These are phyloP conservation scores for Fraxinus sp. DNA, from an alignment of 305 asterid genomes.

Conservation along the genomic window DNA sequence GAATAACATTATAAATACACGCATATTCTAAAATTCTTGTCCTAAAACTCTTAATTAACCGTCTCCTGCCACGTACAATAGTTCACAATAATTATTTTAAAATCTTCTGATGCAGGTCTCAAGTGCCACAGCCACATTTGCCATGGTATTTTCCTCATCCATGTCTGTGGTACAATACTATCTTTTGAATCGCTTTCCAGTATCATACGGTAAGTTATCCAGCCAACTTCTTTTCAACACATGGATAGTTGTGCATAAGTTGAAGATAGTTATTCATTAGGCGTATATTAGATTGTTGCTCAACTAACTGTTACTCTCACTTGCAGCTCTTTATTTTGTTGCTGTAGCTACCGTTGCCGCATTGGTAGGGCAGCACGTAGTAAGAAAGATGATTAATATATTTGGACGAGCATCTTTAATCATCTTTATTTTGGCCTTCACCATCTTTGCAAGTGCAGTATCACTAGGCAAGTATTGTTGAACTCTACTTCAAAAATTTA, in stretches of 20 bases:
- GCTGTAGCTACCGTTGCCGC: slow-evolving; percentile 66
- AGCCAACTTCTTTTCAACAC: not conserved
- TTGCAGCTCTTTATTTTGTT: slow-evolving; percentile 63
- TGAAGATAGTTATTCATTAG: not conserved
- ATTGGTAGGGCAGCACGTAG: slow-evolving; percentile 60
- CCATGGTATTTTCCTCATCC: slow-evolving; percentile 70
- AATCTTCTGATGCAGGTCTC: slow-evolving; percentile 46
- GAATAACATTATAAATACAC: not conserved
- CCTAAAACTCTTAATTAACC: not conserved
- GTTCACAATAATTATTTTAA: not conserved
- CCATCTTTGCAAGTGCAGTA: slow-evolving; percentile 56
- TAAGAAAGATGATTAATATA: slow-evolving; percentile 51
- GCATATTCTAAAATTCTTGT: not conserved
- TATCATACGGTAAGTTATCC: slow-evolving; percentile 48
- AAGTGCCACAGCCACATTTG: slow-evolving; percentile 73
- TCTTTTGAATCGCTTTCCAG: slow-evolving; percentile 65
- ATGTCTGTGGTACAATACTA: slow-evolving; percentile 74
- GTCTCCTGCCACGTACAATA: not conserved
- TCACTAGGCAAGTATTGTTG: slow-evolving; percentile 46
- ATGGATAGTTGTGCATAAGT: not conserved
- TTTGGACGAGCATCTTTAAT: slow-evolving; percentile 67
- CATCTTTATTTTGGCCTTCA: slow-evolving; percentile 65
- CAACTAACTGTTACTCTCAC: not conserved
- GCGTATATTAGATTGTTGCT: not conserved
- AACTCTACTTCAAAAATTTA: not conserved